Evolutionary conservation across 768 basidiomycete genomes (phyloP), one percentile per base, ranked within the genome.

Genomic region (Leccinum pellstonianum): DNA sequence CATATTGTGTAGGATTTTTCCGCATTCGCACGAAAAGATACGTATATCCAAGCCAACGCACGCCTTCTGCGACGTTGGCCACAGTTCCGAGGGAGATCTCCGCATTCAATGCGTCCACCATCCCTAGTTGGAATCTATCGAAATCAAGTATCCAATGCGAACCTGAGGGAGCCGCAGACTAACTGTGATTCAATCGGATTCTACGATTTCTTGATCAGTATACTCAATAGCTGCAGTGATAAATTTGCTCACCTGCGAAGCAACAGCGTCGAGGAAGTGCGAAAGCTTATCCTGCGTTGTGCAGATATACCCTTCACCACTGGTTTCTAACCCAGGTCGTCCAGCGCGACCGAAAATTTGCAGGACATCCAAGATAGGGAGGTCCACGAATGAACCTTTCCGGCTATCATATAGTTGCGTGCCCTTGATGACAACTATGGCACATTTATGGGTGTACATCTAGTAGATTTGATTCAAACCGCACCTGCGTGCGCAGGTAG

Each of bases 321-420:
- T 95, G 17, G 82, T 85, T 74, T 98, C 96, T 54, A 93, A 71
- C 11, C 88, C 91, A 1, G 91, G 91, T 38, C 91, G 83, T 38
- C 93, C 97, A 56, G 97, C 97, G 74, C 97, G 87, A 64, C 97
- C 97, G 67, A 99, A 98, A 21, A 99, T 92, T 79, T 99, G 95
- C 3, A 99, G 77, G 3, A 99, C 97, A 73, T 99, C 97, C 52
- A 99, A 79, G 12, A 98, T 87, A 3, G 95, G 91, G 19, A 99
- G 80, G 70, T 99, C 95, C 46, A 91, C 87, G 67, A 98, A 97
- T 23, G 88, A 80, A 63, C 97, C 95, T 70, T 88, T 91, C 4
- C 86, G 81, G 59, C 91, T 91, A 69, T 99, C 93, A 70, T 98
- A 99, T 2, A 99, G 81, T 67, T 98, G 93, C 1, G 97, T 99